Evolutionary conservation across 2,329 filamentous ascomycete genomes (phyloP), one percentile per base, ranked within the genome.

Genomic region (Diaporthe sp.): DNA sequence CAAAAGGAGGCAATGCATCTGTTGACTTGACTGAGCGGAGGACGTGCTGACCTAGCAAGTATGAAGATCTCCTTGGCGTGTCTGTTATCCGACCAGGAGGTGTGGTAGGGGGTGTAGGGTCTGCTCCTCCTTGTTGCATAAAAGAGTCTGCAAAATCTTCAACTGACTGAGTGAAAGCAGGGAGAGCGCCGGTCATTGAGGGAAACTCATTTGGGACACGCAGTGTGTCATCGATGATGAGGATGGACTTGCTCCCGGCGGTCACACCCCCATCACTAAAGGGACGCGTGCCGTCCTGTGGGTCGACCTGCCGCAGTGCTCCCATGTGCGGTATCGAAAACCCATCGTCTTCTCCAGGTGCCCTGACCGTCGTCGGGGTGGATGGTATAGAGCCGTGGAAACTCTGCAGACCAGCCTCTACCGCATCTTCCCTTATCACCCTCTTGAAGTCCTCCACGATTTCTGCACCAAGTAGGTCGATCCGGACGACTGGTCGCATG

Each of bases 161-260:
- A 1, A 87, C 82, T 2, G 89, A 90, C 15, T 83, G 82, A 71
- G 85, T 86, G 32, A 83, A 80, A 4, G 81, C 83, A 2, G 82
- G 81, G 10, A 89, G 79, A 44, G 85, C 85, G 12, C 86, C 88
- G 12, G 88, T 86, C 88, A 91, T 89, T 13, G 84, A 77, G 0
- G 87, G 83, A n/a, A 87, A 81, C 12, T 90, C 84, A 17, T 39
- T 42, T 1, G 75, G 58, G 7, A 85, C 84, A 0, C 87, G 84
- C 22, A 88, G 78, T 0, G 92, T 93, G 42, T 91, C 91, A 74
- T 97, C 94, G 47, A 97, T 91, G 79, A 98, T 97, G 72, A 98
- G 89, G 77, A 98, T 97, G 0, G 95, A 97, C 80, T 96, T 93
- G 86, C 94, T 97, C n/a, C 94, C 94, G 15, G 88, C 88, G 0